Conservation (phyloP, 208 protist species). For the Blechomonas ayalai region DNA sequence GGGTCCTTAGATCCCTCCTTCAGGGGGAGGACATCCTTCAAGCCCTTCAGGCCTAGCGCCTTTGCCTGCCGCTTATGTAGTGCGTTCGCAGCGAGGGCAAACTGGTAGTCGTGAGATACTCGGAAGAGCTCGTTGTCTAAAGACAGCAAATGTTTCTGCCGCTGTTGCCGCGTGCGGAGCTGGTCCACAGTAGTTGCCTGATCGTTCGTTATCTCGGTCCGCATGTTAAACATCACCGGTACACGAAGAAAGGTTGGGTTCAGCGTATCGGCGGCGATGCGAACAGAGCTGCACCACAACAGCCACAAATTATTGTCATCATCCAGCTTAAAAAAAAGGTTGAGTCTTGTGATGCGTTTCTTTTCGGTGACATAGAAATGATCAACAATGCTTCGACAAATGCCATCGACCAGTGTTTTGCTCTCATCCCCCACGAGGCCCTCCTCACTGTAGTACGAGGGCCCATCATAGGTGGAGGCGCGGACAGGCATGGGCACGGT, state of each 20-base stretch:
- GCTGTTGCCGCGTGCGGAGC: slow-evolving; percentile 19
- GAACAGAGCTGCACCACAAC: slow-evolving; percentile 76
- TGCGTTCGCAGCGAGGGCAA: slow-evolving; percentile 57
- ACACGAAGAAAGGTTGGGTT: slow-evolving; percentile 67
- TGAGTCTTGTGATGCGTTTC: slow-evolving; percentile 75
- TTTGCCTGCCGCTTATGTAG: slow-evolving; percentile 63
- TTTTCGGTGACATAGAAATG: slow-evolving; percentile 81
- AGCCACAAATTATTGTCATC: slow-evolving; percentile 67
- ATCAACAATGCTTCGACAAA: slow-evolving; percentile 81
- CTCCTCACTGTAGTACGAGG: slow-evolving; percentile 68
- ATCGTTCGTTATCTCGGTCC: slow-evolving; percentile 66
- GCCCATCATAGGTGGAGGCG: slow-evolving; percentile 79
- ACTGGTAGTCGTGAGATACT: slow-evolving; percentile 62
- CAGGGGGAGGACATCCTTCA: slow-evolving; percentile 6
- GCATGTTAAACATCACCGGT: slow-evolving; percentile 53
- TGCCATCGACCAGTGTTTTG: slow-evolving; percentile 46
- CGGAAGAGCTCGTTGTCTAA: slow-evolving; percentile 75
- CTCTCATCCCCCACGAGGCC: slow-evolving; percentile 78
- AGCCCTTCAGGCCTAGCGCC: slow-evolving; percentile 29
- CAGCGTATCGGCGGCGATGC: slow-evolving; percentile 60
- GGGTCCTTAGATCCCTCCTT: slow-evolving; percentile 2
- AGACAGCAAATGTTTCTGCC: slow-evolving; percentile 65
- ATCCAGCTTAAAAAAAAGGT: slow-evolving; percentile 77
- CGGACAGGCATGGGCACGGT: slow-evolving; percentile 43
- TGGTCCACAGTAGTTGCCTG: slow-evolving; percentile 43